A percentile compares a stretch with the other conserved stretches of the same genome.
Evolutionary conservation across 352 stramenopile species (phyloP).

Genomic region (Peronospora destructor): DNA sequence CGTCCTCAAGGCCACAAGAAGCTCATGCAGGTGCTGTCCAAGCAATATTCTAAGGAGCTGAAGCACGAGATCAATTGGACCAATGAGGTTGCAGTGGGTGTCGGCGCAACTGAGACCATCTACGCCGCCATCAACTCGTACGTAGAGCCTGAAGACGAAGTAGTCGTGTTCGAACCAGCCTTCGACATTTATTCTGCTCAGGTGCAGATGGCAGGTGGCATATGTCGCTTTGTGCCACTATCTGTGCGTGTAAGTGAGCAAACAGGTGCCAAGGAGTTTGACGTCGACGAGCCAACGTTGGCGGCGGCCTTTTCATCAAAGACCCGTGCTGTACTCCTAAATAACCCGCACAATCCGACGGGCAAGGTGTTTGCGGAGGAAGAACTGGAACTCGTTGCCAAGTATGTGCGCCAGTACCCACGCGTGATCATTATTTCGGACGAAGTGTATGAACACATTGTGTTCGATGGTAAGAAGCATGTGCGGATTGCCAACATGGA

Average conservation of each 20-base stretch:
- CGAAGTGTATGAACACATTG: constrained; percentile 98
- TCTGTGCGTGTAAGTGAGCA: constrained; percentile 30
- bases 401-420: constrained; percentile 75
- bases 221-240: constrained; percentile 82
- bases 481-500: constrained; percentile 70
- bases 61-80: constrained; percentile 82
- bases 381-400: constrained; percentile 92
- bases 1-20: constrained; percentile 85
- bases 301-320: constrained; percentile 83
- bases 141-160: constrained; percentile 92
- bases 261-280: constrained; percentile 50
- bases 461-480: constrained; percentile 74
- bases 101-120: constrained; percentile 92
- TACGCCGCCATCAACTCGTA: constrained; percentile 91
- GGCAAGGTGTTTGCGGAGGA: constrained; percentile 93
- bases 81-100: constrained; percentile 90
- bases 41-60: constrained; percentile 87
- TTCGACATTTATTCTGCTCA: constrained; percentile 95
- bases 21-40: constrained; percentile 78
- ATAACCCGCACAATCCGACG: constrained; percentile 98
- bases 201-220: constrained; percentile 78
- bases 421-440: constrained; percentile 93
- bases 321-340: constrained; percentile 94
- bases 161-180: constrained; percentile 94
- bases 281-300: constrained; percentile 84